Evolutionary conservation across 2,329 filamentous ascomycete species (phyloP).

Genomic region (Ophiostoma ips): DNA sequence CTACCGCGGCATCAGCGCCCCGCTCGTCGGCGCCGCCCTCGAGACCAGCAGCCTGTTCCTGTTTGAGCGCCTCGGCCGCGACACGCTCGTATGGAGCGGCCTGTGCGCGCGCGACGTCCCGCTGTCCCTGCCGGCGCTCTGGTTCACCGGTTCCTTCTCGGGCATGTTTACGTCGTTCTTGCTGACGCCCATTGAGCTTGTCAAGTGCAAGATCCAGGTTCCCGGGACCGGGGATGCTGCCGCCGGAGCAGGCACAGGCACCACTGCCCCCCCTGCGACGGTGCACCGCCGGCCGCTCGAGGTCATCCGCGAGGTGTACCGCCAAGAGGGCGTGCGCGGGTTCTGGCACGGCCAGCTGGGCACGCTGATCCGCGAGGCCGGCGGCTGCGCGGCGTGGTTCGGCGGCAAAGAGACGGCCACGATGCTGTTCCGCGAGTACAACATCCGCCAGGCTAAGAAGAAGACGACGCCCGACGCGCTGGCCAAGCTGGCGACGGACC

Average conservation of each 20-base stretch:
- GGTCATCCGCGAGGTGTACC: slow-evolving; percentile 68
- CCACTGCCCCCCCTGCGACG: no score
- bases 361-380: slow-evolving; percentile 85
- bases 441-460: slow-evolving; percentile 26
- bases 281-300: slow-evolving; percentile 41
- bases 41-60: slow-evolving; percentile 91
- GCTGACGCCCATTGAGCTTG: slow-evolving; percentile 86
- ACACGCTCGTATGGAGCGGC: slow-evolving; percentile 43
- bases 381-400: slow-evolving; percentile 91
- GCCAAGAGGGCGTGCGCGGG: slow-evolving; percentile 65
- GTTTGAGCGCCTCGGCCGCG: slow-evolving; percentile 66
- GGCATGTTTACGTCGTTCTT: slow-evolving; percentile 83
- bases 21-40: slow-evolving; percentile 76
- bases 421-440: slow-evolving; percentile 50
- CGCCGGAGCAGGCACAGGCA: slow-evolving; percentile 22
- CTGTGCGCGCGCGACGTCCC: slow-evolving; percentile 37
- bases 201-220: slow-evolving; percentile 94
- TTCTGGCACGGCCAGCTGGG: slow-evolving; percentile 95
- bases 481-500: slow-evolving; percentile 29
- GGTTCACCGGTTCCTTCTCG: slow-evolving; percentile 70
- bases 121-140: slow-evolving; percentile 61
- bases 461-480: slow-evolving; percentile 21
- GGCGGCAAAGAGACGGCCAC: slow-evolving; percentile 74
- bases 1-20: slow-evolving; percentile 87
- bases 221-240: slow-evolving; percentile 21